Conservation (phyloP, 345 rosid genomes). For the Moringa oleifera region DNA sequence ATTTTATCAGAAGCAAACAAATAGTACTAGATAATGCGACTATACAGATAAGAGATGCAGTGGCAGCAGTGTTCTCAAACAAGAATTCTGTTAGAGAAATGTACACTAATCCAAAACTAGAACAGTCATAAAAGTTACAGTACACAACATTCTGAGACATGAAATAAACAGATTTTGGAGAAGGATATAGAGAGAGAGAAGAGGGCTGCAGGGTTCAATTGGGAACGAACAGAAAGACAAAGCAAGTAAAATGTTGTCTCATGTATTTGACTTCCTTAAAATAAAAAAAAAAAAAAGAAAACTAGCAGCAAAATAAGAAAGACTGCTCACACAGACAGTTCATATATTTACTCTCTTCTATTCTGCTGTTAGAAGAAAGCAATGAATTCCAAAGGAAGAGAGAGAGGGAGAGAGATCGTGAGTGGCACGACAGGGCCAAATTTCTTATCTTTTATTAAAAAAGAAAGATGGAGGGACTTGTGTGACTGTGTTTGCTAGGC, state of each 20-base stretch:
- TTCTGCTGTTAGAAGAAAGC: not conserved
- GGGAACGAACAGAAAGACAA: constrained; percentile 17
- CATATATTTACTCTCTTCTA: constrained; percentile 1
- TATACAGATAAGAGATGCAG: not conserved
- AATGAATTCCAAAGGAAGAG: constrained; percentile 19
- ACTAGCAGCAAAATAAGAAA: constrained; percentile 5
- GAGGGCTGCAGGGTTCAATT: not conserved
- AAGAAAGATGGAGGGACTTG: not conserved
- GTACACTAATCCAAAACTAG: not conserved
- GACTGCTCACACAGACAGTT: constrained; percentile 18
- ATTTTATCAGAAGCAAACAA: constrained; percentile 2
- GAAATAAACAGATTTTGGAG: not conserved
- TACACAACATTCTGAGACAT: not conserved
- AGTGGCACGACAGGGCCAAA: constrained; percentile 20
- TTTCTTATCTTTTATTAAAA: not conserved
- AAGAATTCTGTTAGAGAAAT: constrained; percentile 5
- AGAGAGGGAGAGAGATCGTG: constrained; percentile 25
- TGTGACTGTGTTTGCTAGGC: not conserved
- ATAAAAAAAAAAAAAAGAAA: constrained; percentile 7
- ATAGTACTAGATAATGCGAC: too few relatives aligned
- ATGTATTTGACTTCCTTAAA: constrained; percentile 26
- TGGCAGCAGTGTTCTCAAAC: constrained; percentile 11
- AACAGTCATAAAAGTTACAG: too few relatives aligned
- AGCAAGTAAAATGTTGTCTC: constrained; percentile 11
- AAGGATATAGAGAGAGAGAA: not conserved